These are phyloP conservation scores for Rubroshorea leprosula DNA, from an alignment of 345 rosid species.

Conservation along the genomic window DNA sequence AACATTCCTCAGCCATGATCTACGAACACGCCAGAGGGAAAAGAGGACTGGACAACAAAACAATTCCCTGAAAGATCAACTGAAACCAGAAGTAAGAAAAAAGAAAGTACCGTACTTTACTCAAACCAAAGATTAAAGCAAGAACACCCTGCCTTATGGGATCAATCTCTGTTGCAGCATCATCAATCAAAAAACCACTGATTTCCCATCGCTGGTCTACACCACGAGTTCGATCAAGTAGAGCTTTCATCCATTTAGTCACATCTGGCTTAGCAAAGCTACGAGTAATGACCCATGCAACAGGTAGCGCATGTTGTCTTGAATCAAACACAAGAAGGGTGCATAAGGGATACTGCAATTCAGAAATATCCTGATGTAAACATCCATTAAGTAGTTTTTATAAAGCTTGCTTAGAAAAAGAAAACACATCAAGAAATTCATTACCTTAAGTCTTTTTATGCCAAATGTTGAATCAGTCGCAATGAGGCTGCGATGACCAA, in stretches of 20 bases:
- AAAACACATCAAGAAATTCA: not conserved
- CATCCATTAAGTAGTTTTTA: not conserved
- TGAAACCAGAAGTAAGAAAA: constrained; percentile 16
- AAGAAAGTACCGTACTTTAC: not conserved
- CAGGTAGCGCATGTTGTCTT: constrained; percentile 89
- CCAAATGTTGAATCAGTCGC: constrained; percentile 90
- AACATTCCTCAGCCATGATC: constrained; percentile 87
- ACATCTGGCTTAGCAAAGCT: constrained; percentile 80
- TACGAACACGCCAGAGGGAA: constrained; percentile 87
- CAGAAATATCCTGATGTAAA: constrained; percentile 14
- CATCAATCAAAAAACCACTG: constrained; percentile 77
- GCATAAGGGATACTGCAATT: constrained; percentile 75
- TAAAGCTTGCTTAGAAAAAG: not conserved
- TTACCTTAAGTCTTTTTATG: constrained; percentile 85
- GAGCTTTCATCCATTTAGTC: constrained; percentile 81
- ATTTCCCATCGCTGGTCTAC: constrained; percentile 70
- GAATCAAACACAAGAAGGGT: constrained; percentile 91
- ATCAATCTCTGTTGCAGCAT: constrained; percentile 82
- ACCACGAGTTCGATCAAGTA: constrained; percentile 52
- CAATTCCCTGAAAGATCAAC: constrained; percentile 52
- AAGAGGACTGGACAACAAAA: constrained; percentile 76
- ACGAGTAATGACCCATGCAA: constrained; percentile 86
- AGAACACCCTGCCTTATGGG: constrained; percentile 57
- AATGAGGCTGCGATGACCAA: constrained; percentile 77
- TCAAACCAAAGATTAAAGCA: constrained; percentile 9